Conservation (phyloP, 2,329 filamentous ascomycete genomes). For the Xylariales sp. region DNA sequence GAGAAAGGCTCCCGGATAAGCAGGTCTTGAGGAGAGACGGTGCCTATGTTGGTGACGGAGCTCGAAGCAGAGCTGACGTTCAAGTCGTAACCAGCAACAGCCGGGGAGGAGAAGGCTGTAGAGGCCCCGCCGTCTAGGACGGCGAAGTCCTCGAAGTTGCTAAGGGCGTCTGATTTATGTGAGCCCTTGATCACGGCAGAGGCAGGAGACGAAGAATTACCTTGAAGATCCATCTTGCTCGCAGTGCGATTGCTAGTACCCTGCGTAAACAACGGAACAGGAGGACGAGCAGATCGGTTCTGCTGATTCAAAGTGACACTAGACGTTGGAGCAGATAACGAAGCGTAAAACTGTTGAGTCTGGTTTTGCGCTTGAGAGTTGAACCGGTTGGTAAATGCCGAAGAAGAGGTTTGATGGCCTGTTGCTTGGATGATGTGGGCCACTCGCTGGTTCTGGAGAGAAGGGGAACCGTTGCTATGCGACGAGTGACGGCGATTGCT, state of each 20-base stretch:
- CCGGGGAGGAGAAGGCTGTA: constrained; percentile 51
- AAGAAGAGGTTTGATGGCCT: constrained; percentile 48
- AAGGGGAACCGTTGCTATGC: constrained; percentile 31
- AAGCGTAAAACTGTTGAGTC: constrained; percentile 58
- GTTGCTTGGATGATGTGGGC: constrained; percentile 55
- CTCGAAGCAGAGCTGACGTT: constrained; percentile 39
- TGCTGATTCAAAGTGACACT: constrained; percentile 52
- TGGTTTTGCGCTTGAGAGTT: constrained; percentile 42
- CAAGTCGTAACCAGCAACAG: constrained; percentile 48
- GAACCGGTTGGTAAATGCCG: constrained; percentile 55
- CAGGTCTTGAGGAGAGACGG: constrained; percentile 81
- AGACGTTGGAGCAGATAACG: constrained; percentile 56
- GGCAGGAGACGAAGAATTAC: constrained; percentile 32
- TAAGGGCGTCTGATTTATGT: constrained; percentile 46
- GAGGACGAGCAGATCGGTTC: constrained; percentile 53
- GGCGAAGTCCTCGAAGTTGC: constrained; percentile 55
- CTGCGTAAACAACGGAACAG: constrained; percentile 68
- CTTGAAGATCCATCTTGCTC: constrained; percentile 52
- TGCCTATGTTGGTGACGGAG: constrained; percentile 55
- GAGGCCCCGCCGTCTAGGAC: constrained; percentile 48
- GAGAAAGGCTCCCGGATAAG: constrained; percentile 68
- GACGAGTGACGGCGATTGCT: constrained; percentile 42
- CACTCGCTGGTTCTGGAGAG: constrained; percentile 55
- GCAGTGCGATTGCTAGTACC: constrained; percentile 43
- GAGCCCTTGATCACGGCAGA: constrained; percentile 16